Percentiles rank a stretch among this genome's conserved stretches.
Evolutionary conservation across 2,329 filamentous ascomycete genomes (phyloP).

Genomic region (Beauveria asiatica): DNA sequence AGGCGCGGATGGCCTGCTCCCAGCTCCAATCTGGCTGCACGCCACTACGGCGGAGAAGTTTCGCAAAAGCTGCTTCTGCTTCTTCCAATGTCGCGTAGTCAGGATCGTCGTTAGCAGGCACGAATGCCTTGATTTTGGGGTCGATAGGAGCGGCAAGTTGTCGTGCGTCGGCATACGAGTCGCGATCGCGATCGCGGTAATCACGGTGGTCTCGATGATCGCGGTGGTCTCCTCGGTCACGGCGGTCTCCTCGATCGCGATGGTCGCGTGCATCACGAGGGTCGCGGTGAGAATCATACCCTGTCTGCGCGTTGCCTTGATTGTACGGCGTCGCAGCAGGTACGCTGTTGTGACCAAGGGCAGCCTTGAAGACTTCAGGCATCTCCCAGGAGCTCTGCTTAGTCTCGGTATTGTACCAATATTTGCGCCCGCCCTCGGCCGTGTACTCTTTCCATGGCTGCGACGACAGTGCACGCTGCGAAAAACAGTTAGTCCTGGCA

Average conservation of each 20-base stretch:
- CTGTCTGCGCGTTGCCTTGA: conserved; percentile 35
- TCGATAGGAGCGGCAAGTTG: conserved; percentile 51
- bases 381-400: conserved; percentile 94
- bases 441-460: conserved; percentile 93
- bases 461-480: conserved; percentile 65
- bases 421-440: conserved; percentile 76
- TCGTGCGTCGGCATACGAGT: conserved; percentile 43
- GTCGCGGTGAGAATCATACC: conserved; percentile 32
- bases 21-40: conserved; percentile 90
- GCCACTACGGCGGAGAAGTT: conserved; percentile 74
- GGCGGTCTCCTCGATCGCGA: conserved; percentile 13
- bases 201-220: conserved; percentile 15
- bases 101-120: conserved; percentile 60
- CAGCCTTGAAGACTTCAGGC: conserved; percentile 72
- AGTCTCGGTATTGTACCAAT: conserved; percentile 91
- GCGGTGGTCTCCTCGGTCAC: conserved; percentile 14
- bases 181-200: conserved; percentile 23
- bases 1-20: conserved; percentile 78
- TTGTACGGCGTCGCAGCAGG: conserved; percentile 33
- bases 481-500: conserved; percentile 12
- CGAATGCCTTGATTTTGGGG: conserved; percentile 47
- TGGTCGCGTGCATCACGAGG: conserved; percentile 17
- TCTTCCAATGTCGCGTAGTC: conserved; percentile 76
- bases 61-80: conserved; percentile 86
- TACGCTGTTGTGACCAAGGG: conserved; percentile 47